These are phyloP conservation scores for Suillus hirtellus DNA, from an alignment of 768 basidiomycete species.

Conservation along the genomic window DNA sequence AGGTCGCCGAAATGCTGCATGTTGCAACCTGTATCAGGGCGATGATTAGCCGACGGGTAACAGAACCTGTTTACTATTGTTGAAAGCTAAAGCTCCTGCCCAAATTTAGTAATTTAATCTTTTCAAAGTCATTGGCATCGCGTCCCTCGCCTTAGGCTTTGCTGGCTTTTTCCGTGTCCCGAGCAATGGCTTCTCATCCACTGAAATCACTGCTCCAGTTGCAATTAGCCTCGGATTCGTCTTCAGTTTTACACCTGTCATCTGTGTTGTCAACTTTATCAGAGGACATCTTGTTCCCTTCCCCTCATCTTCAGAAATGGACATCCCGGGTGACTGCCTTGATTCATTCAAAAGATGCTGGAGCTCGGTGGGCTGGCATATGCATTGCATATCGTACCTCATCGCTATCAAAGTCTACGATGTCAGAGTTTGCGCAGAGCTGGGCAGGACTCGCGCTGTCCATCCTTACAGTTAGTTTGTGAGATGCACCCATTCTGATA, in stretches of 20 bases:
- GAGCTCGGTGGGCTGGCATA: constrained; percentile 78
- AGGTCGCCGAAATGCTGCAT: constrained; percentile 35
- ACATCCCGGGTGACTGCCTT: constrained; percentile 69
- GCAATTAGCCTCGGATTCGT: constrained; percentile 69
- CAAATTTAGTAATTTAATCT: background rate
- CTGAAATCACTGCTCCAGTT: constrained; percentile 68
- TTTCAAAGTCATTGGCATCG: background rate
- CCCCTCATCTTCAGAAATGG: constrained; percentile 76
- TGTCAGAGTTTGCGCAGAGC: constrained; percentile 70
- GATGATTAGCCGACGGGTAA: constrained; percentile 10
- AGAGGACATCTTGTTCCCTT: constrained; percentile 53
- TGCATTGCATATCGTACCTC: constrained; percentile 72
- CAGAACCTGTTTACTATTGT: constrained; percentile 31
- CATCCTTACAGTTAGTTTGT: constrained; percentile 74
- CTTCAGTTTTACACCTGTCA: constrained; percentile 58
- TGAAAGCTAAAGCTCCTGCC: constrained; percentile 27
- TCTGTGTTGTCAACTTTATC: constrained; percentile 59
- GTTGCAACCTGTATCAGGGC: constrained; percentile 2
- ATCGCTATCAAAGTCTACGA: constrained; percentile 51
- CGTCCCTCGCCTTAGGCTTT: background rate
- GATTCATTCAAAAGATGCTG: constrained; percentile 75
- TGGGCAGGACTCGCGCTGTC: constrained; percentile 72
- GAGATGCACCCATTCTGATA: constrained; percentile 22
- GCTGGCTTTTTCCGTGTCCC: background rate
- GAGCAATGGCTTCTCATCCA: constrained; percentile 50